Base-by-base conservation (phyloP, 176 grass and related monocot species). In the Rhynchospora pubera region DNA sequence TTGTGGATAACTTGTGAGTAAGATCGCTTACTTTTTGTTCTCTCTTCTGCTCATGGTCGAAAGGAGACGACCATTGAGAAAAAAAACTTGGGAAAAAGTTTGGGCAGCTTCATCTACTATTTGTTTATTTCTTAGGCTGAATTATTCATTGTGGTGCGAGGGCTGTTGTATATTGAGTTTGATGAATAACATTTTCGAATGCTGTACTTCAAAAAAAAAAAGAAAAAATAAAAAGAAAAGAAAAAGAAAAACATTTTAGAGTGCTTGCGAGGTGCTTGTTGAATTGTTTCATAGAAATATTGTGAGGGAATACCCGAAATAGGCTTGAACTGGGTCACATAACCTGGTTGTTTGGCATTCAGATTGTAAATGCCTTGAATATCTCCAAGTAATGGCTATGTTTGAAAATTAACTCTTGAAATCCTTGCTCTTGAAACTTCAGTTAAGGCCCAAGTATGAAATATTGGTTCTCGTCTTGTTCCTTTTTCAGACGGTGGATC, bases 401-500 rank as follows among this genome's bases (percentile, higher is more conserved):
- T 45, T 68, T 69, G 65, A 4, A 69, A 69, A 45, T 3, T 45
- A 45, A 7, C 19, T 45, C 16, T 45, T 45, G 39, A 69, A 43
- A 19, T 69, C 2, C 5, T 0, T 65, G 32, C 32, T 65, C 43
- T 57, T 57, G 21, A 57, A 15, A 58, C 18, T 12, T 47, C 9
- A 65, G 43, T 12, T 46, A 46, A 45, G 21, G 46, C 39, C 21
- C 11, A 21, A 47, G 45, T 23, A 24, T 14, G 10, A 5, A 24
- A 18, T 24, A 23, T 73, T 51, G 46, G 9, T 26, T 74, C 57
- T 83, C 50, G 34, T 75, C 15, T 76, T 6, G 16, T 9, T 46
- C 19, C 15, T 60, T 11, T 66, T 63, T 23, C 86, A 97, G 96
- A 93, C 89, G 1, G 96, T 98, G 69, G 96, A 98, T 89, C 96